Evolutionary conservation across 148 eudicot species (phyloP).

Genomic region (Arctostaphylos glauca): DNA sequence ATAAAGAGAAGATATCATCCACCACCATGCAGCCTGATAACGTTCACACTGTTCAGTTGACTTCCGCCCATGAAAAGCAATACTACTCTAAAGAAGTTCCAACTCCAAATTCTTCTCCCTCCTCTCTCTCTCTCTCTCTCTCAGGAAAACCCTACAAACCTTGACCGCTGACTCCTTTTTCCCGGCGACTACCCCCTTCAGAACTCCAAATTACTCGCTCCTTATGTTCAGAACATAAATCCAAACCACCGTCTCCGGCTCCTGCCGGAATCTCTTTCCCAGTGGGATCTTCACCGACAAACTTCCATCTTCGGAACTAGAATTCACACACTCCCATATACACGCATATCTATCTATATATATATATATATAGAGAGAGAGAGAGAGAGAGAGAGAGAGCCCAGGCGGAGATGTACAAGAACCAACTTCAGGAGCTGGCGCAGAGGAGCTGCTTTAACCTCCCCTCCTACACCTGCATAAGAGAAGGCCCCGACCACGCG

Average conservation of each 20-base stretch:
- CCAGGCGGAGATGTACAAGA: slow-evolving; percentile 26
- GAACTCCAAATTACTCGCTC: neutral
- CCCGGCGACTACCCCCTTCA: neutral
- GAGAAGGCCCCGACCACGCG: slow-evolving; percentile 33
- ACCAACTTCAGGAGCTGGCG: slow-evolving; percentile 31
- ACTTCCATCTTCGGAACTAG: neutral
- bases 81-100: neutral
- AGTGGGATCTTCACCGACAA: neutral
- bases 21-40: too few relatives aligned
- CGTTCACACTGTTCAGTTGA: too few relatives aligned
- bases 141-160: neutral
- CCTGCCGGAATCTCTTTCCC: neutral
- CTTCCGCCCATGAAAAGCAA: too few relatives aligned
- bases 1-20: too few relatives aligned
- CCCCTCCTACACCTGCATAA: slow-evolving; percentile 25
- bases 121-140: neutral
- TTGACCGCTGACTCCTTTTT: neutral
- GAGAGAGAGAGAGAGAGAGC: neutral
- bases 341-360: too few relatives aligned
- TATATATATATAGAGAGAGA: too few relatives aligned
- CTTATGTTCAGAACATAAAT: neutral
- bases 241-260: neutral
- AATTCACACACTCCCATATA: neutral
- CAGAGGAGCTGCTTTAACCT: slow-evolving; percentile 34
- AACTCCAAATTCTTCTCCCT: neutral